These are phyloP conservation scores for Solanum peruvianum DNA, from an alignment of 257 asterid species.

Conservation along the genomic window DNA sequence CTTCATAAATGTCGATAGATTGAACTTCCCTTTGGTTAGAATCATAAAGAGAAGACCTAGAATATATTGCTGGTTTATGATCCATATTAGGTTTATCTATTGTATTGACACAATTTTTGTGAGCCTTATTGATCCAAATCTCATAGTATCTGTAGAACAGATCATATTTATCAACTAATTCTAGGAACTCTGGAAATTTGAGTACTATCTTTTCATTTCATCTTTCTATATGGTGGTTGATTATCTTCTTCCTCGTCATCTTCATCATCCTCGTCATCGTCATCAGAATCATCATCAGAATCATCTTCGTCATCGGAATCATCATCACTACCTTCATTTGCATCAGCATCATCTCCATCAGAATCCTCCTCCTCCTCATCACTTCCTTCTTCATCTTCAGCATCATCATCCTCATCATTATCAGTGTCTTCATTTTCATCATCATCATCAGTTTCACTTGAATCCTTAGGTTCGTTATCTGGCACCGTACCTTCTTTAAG, in stretches of 20 bases:
- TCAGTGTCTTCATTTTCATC: neutral
- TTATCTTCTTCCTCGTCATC: neutral
- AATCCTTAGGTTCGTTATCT: slow-evolving; percentile 2
- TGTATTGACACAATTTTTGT: neutral
- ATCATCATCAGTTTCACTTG: slow-evolving; percentile 5
- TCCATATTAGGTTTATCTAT: neutral
- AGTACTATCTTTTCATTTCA: slow-evolving; percentile 3
- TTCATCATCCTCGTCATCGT: neutral
- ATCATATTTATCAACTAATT: neutral
- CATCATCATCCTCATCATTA: neutral
- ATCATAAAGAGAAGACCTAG: neutral
- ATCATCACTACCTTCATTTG: slow-evolving; percentile 5
- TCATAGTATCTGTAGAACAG: neutral
- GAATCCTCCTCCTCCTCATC: slow-evolving; percentile 2
- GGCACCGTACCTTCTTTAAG: neutral
- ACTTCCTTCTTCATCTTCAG: neutral
- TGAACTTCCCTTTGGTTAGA: neutral
- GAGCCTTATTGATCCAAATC: neutral
- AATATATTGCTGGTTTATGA: neutral
- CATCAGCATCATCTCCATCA: slow-evolving; percentile 3
- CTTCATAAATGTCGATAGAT: neutral
- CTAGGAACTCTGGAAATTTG: neutral
- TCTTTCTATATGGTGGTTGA: slow-evolving; percentile 6
- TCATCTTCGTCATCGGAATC: neutral
- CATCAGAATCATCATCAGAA: neutral